A percentile compares a stretch with the other conserved stretches of the same genome.
Evolutionary conservation across 176 grass and related monocot genomes (phyloP).

Genomic region (Thinopyrum elongatum): DNA sequence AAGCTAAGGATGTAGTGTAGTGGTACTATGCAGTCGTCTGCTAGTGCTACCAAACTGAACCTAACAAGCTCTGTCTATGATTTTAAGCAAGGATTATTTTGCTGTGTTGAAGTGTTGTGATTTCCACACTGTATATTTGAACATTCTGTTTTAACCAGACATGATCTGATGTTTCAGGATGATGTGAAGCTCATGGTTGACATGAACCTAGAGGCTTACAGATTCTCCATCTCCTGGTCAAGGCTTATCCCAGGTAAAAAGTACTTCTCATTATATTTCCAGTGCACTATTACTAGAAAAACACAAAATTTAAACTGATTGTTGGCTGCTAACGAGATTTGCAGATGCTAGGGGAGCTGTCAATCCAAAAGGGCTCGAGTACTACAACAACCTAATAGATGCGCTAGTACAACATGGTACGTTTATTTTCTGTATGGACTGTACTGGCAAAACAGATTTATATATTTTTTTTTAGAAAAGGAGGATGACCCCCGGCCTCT

Average conservation of each 20-base stretch:
- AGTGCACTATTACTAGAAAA: neutral
- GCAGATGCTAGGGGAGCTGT: constrained; percentile 65
- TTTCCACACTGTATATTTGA: neutral
- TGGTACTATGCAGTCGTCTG: neutral
- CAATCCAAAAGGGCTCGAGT: constrained; percentile 60
- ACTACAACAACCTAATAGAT: constrained; percentile 69
- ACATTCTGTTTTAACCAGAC: neutral
- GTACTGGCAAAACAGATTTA: neutral
- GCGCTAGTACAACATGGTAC: constrained; percentile 56
- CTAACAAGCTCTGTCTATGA: neutral
- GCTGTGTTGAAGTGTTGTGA: neutral
- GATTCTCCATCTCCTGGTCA: constrained; percentile 81
- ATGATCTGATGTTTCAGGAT: constrained; percentile 45
- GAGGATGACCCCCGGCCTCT: too few species aligned
- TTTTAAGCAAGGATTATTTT: too few species aligned
- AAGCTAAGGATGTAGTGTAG: too few species aligned
- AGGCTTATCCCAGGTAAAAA: constrained; percentile 61
- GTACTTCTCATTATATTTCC: neutral
- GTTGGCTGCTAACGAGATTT: neutral
- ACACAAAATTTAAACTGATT: neutral
- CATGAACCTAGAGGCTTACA: constrained; percentile 60
- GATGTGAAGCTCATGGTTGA: constrained; percentile 62
- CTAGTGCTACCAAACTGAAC: neutral
- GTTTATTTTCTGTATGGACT: neutral
- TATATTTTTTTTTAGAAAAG: too few species aligned